Conservation (phyloP, 176 grass and related monocot species). For the Tillandsia leiboldiana region DNA sequence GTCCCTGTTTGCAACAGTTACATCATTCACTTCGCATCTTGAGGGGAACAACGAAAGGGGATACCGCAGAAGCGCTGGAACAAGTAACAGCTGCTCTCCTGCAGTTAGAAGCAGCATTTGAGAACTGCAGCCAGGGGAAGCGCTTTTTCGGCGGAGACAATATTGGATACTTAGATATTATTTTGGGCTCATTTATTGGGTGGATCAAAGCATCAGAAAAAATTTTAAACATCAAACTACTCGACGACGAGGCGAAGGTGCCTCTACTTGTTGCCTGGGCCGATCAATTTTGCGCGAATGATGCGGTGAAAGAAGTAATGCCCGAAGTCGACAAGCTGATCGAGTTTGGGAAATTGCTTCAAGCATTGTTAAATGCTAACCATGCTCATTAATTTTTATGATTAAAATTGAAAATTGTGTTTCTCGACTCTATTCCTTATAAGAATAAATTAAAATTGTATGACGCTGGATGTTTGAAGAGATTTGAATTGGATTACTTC, state of each 20-base stretch:
- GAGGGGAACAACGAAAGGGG: conserved; percentile 7
- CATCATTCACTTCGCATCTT: not conserved
- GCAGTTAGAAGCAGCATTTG: conserved; percentile 24
- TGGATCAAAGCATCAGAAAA: conserved; percentile 22
- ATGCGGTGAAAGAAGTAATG: conserved; percentile 19
- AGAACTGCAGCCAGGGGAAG: conserved; percentile 19
- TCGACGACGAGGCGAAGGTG: conserved; percentile 31
- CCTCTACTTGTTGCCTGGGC: conserved; percentile 27
- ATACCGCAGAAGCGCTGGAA: conserved; percentile 7
- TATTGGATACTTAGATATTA: conserved; percentile 29
- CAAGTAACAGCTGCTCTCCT: not conserved
- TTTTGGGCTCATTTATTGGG: conserved; percentile 12
- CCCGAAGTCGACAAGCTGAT: conserved; percentile 27
- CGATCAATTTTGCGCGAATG: conserved; percentile 10
- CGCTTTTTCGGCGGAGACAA: conserved; percentile 29
- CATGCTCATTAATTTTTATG: not conserved
- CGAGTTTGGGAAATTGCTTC: conserved; percentile 12
- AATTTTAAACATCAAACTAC: conserved; percentile 4
- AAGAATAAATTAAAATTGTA: too few relatives aligned
- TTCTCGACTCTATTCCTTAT: too few relatives aligned
- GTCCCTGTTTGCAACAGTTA: not conserved
- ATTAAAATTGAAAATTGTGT: too few relatives aligned
- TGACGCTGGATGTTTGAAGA: too few relatives aligned
- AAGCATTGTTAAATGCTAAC: not conserved
- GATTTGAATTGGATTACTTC: too few relatives aligned